Percentiles rank a stretch among this genome's conserved stretches.
Evolutionary conservation across 345 rosid genomes (phyloP).

Genomic region (Schrenkiella parvula): DNA sequence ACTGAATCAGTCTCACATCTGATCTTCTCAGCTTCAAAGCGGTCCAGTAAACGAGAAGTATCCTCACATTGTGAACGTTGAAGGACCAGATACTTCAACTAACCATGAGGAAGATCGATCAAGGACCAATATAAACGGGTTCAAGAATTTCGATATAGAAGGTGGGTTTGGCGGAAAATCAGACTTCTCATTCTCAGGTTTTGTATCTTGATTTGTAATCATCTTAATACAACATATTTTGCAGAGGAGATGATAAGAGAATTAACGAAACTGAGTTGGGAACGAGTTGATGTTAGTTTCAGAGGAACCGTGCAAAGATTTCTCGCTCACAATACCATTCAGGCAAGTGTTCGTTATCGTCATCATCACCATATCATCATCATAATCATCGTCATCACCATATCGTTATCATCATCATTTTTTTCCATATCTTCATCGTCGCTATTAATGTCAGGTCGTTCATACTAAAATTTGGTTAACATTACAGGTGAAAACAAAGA

Average conservation of each 20-base stretch:
- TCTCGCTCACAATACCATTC: slow-evolving; percentile 74
- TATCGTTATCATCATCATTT: too few relatives aligned
- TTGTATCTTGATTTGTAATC: background rate
- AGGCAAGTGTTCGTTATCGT: slow-evolving; percentile 41
- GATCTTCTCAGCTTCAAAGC: slow-evolving; percentile 41
- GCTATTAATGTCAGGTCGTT: background rate
- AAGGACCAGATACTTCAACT: slow-evolving; percentile 20
- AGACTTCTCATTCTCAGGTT: background rate
- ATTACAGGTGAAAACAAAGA: slow-evolving; percentile 54
- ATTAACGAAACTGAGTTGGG: slow-evolving; percentile 68
- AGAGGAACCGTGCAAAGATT: slow-evolving; percentile 59
- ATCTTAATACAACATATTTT: background rate
- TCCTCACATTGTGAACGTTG: slow-evolving; percentile 58
- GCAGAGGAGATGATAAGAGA: slow-evolving; percentile 76
- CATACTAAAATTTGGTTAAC: background rate
- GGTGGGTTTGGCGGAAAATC: slow-evolving; percentile 41
- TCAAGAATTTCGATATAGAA: slow-evolving; percentile 47
- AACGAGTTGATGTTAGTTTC: slow-evolving; percentile 75
- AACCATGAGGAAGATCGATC: slow-evolving; percentile 33
- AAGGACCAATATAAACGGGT: slow-evolving; percentile 25
- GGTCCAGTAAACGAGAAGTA: slow-evolving; percentile 46
- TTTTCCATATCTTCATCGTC: background rate
- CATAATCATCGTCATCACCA: background rate
- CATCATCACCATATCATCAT: background rate
- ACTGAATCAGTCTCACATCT: slow-evolving; percentile 5